These are phyloP conservation scores for Calocybe gambosa DNA, from an alignment of 1,284 basidiomycete genomes.

Conservation along the genomic window DNA sequence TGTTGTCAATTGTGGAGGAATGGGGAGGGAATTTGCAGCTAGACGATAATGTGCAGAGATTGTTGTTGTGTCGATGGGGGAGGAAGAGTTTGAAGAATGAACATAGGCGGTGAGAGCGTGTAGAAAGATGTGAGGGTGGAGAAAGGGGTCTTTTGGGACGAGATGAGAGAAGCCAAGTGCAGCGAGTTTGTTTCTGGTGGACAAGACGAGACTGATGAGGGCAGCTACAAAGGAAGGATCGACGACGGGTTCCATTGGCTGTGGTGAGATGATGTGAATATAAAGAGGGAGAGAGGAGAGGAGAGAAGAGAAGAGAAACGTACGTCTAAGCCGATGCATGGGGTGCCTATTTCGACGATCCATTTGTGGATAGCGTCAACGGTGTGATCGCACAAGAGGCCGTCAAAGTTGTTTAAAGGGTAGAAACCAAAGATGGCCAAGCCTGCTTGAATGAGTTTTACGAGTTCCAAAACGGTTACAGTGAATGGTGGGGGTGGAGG, in stretches of 20 bases:
- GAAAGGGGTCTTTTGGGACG: constrained; percentile 33
- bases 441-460: constrained; percentile 64
- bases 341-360: constrained; percentile 59
- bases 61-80: constrained; percentile 2
- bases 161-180: constrained; percentile 34
- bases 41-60: background rate
- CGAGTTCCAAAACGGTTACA: constrained; percentile 63
- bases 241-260: constrained; percentile 66
- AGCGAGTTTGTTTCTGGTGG: constrained; percentile 61
- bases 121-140: constrained; percentile 18
- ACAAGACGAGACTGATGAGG: constrained; percentile 60
- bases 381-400: constrained; percentile 69
- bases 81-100: background rate
- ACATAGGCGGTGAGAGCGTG: constrained; percentile 10
- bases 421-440: constrained; percentile 66
- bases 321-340: constrained; percentile 57
- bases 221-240: constrained; percentile 67
- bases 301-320: constrained; percentile 13
- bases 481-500: constrained; percentile 34
- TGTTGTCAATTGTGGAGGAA: constrained; percentile 4
- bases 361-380: constrained; percentile 63
- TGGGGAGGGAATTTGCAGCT: background rate
- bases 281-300: constrained; percentile 2
- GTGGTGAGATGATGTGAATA: constrained; percentile 8
- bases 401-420: constrained; percentile 37